Conservation (phyloP, 2,329 filamentous ascomycete species). For the Fusarium protoensiforme region DNA sequence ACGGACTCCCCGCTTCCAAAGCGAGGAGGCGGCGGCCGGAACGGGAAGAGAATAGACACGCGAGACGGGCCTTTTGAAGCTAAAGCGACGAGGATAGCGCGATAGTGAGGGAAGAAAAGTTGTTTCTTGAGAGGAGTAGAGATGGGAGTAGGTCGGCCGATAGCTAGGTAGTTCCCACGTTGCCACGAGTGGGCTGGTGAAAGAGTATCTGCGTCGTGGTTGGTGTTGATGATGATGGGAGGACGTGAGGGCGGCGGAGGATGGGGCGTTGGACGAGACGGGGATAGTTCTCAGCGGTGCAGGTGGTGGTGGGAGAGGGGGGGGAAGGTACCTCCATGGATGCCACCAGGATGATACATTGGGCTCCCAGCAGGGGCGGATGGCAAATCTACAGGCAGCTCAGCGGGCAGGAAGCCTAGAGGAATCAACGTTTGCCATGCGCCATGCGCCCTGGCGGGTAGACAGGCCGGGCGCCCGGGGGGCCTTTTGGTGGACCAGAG, state of each 20-base stretch:
- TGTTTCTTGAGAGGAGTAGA: background rate
- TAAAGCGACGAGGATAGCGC: constrained; percentile 6
- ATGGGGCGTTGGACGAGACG: constrained; percentile 26
- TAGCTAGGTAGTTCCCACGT: constrained; percentile 3
- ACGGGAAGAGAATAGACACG: constrained; percentile 35
- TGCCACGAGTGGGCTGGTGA: constrained; percentile 21
- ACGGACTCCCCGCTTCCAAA: constrained; percentile 45
- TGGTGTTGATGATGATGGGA: constrained; percentile 33
- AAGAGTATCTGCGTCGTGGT: constrained; percentile 12
- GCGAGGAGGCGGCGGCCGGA: constrained; percentile 41
- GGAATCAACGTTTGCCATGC: background rate
- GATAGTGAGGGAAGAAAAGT: background rate
- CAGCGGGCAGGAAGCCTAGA: background rate
- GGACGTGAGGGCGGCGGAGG: constrained; percentile 11
- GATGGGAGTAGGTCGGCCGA: background rate
- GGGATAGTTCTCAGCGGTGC: constrained; percentile 24
- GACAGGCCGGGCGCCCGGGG: constrained; percentile 5
- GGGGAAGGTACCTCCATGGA: background rate
- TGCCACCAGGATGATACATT: background rate
- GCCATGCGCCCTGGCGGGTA: constrained; percentile 8
- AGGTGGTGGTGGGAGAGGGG: constrained; percentile 3
- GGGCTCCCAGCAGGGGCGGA: background rate
- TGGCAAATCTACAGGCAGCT: background rate
- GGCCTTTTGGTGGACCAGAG: constrained; percentile 28
- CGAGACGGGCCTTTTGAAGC: constrained; percentile 14